phyloP scores from a whole-genome alignment of 1,139 yeast species.

The Nakaseomyces kungkrabaensis region DNA sequence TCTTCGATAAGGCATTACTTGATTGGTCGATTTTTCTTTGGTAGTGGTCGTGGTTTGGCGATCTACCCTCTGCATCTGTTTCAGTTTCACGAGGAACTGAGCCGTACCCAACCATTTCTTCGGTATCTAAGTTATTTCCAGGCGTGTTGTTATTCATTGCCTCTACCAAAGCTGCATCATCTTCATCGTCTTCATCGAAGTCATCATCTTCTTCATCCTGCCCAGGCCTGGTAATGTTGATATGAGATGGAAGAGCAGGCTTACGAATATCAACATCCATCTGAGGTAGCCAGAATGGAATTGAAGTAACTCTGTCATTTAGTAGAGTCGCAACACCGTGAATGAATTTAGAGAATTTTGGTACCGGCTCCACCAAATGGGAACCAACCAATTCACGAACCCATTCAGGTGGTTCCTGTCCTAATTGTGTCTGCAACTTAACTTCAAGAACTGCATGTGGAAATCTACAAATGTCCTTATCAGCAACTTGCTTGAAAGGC shows the following conservation, averaged over 20 bases:
- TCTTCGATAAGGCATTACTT: constrained; percentile 15
- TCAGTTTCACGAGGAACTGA: constrained; percentile 16
- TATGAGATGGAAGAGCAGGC: constrained; percentile 52
- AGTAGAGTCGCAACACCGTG: constrained; percentile 88
- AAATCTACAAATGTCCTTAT: constrained; percentile 77
- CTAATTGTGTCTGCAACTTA: constrained; percentile 91
- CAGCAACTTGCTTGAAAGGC: constrained; percentile 82
- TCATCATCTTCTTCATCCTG: constrained; percentile 32
- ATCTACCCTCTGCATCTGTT: constrained; percentile 16
- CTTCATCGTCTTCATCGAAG: constrained; percentile 34
- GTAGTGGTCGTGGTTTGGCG: constrained; percentile 27
- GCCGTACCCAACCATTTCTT: constrained; percentile 41
- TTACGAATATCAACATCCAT: constrained; percentile 93
- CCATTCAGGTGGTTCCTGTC: constrained; percentile 98
- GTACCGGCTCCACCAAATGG: constrained; percentile 95
- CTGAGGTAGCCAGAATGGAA: constrained; percentile 98
- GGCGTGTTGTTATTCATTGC: constrained; percentile 20
- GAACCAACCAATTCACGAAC: constrained; percentile 83
- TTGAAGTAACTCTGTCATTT: constrained; percentile 69
- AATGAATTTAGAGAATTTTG: constrained; percentile 91
- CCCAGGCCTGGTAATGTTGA: constrained; percentile 27
- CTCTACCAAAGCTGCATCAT: constrained; percentile 28
- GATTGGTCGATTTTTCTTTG: constrained; percentile 21
- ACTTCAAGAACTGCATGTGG: constrained; percentile 97
- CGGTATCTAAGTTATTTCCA: constrained; percentile 38